phyloP scores from a whole-genome alignment of 805 yeast genomes.

The Saturnispora zaruensis region DNA sequence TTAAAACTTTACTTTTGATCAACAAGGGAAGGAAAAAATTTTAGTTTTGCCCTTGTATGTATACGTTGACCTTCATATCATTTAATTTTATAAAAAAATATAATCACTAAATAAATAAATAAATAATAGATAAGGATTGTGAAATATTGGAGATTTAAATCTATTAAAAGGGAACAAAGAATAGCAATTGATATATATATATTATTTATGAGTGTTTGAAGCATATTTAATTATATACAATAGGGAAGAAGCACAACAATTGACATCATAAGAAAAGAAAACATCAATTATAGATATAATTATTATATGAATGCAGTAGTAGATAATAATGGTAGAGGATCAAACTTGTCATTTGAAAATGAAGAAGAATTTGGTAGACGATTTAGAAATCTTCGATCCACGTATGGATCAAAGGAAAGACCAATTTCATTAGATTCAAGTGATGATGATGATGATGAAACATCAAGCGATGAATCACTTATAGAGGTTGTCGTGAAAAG shows the following conservation, averaged over 20 bases:
- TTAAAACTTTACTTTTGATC: neutral
- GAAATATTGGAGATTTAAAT: no score
- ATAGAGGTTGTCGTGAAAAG: neutral
- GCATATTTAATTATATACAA: no score
- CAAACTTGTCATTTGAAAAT: neutral
- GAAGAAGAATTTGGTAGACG: neutral
- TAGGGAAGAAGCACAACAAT: neutral
- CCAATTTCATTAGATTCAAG: conserved; percentile 4
- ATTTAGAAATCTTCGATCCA: conserved; percentile 1
- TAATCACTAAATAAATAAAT: neutral
- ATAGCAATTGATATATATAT: neutral
- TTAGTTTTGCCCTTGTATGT: neutral
- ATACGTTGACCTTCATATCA: neutral
- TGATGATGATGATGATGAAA: neutral
- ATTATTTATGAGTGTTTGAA: no score
- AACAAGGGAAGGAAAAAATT: neutral
- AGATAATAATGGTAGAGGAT: neutral
- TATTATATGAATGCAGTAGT: neutral
- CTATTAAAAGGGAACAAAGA: neutral
- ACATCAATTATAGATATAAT: neutral
- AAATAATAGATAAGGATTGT: neutral
- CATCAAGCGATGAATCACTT: neutral
- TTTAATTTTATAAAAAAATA: neutral
- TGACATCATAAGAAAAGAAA: neutral
- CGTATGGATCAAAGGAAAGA: neutral